These are phyloP conservation scores for Suhomyces yuchorum DNA, from an alignment of 1,139 yeast genomes.

Conservation along the genomic window DNA sequence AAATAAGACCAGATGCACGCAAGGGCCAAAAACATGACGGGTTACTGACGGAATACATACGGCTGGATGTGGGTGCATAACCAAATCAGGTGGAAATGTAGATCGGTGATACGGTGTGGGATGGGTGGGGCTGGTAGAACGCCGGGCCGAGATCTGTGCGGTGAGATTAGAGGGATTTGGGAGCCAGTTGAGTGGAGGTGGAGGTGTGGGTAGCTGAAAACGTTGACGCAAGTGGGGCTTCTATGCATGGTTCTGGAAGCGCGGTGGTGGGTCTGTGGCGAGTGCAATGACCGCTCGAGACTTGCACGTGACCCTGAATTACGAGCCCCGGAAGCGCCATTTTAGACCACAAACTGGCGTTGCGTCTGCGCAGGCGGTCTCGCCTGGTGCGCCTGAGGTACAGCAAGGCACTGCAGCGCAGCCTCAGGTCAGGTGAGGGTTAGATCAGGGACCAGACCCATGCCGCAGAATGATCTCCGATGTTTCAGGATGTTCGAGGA, in stretches of 20 bases:
- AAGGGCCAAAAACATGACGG: not conserved
- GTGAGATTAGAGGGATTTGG: no score
- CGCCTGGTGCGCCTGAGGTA: not conserved
- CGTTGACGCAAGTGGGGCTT: not conserved
- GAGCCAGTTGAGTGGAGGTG: not conserved
- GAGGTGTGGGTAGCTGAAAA: not conserved
- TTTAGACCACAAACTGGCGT: no score
- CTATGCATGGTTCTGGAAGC: conserved; percentile 2
- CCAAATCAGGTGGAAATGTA: not conserved
- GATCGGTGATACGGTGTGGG: no score
- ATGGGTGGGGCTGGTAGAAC: no score
- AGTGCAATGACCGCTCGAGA: no score
- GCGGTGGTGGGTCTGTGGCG: not conserved
- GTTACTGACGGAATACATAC: not conserved
- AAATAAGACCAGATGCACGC: not conserved
- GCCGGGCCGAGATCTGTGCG: no score
- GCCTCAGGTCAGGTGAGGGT: not conserved
- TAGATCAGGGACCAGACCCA: not conserved
- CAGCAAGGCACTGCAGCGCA: not conserved
- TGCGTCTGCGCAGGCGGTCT: not conserved
- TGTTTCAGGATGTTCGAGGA: not conserved
- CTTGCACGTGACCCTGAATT: not conserved
- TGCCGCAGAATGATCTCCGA: not conserved
- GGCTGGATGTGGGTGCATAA: not conserved
- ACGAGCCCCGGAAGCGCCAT: no score